Evolutionary conservation across 1,284 basidiomycete genomes (phyloP), one percentile per base, ranked within the genome.

Genomic region (Apiotrichum gamsii): DNA sequence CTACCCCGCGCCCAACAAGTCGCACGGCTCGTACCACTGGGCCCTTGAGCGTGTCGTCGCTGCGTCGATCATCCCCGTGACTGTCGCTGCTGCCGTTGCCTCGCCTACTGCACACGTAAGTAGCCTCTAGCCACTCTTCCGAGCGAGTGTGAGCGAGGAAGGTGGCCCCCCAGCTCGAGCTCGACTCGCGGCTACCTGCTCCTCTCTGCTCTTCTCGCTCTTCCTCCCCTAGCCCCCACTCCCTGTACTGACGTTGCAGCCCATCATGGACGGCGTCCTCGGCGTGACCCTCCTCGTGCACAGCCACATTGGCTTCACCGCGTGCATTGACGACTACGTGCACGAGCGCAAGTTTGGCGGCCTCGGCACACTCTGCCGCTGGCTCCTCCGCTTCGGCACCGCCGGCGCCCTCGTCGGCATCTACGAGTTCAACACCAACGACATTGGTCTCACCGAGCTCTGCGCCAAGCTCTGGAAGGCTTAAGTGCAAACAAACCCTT

Each of bases 361-460:
- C 37, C 52, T 89, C 49, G 91, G 89, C 15, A 82, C 78, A 2
- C 52, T 84, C 45, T 63, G 72, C 20, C 81, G 76, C 25, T 97
- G 94, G 93, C 69, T 76, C 8, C 76, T 97, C 49, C 80, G 90
- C 45, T 74, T 81, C 14, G 75, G 82, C 4, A 96, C 94, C 24
- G 82, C 87, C 34, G 84, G 82, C n/a, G 83, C 85, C 14, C 78
- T 95, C 46, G 83, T 89, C 57, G 94, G 95, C 33, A 79, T 97
- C 5, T 98, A 96, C 76, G 86, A 93, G 72, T 95, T 95, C 78
- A 94, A 95, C 77, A 95, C 91, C 35, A 89, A 93, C 70, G 94
- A 97, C 67, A 83, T 97, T 62, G 93, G 83, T 59, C 72, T 87
- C 56, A 85, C 84, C 29, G 85, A 86, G 73, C 71, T 85, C 56